Evolutionary conservation across 2,329 filamentous ascomycete species (phyloP), one percentile per base, ranked within the genome.

Genomic region (Metarhizium guizhouense): DNA sequence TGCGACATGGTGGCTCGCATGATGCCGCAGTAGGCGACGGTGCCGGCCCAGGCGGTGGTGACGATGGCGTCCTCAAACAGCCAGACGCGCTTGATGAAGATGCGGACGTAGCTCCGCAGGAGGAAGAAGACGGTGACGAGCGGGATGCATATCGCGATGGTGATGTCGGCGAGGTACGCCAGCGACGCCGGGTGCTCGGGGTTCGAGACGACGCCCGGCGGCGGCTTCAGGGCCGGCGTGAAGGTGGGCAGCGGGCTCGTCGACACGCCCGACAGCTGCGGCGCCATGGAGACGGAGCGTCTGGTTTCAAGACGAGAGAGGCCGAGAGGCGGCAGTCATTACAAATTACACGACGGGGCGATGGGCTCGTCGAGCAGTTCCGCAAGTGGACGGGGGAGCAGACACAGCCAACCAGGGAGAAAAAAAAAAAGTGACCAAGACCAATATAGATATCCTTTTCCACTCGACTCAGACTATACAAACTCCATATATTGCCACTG

Each of bases 1-100:
- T 56, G 20, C 1, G 55, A 53, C 55, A 56, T 56, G 51, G 55
- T 56, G 34, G 51, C 55, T 14, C 55, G 18, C 55, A 56, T 56
- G 55, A 56, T 54, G 55, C 32, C 55, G 47, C 55, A 56, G 51
- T 56, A 56, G 45, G 55, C 45, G 6, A 56, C 51, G 50, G 51
- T 49, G 11, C 55, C 55, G 30, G 51, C 55, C 55, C 55, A 56
- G 18, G 51, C 45, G 43, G 51, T 10, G n/a, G 43, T 54, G 7
- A 57, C 55, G 20, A 57, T 18, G 30, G 45, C 32, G 40, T 57
- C 55, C 52, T 57, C 55, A 14, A 54, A 51, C 20, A 52, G 54
- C 47, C 52, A 54, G 14, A 34, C 34, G 47, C 48, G 55, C 29
- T 57, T 57, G 52, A 57, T 47, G 52, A 57, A 54, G 20, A 57